These are phyloP conservation scores for Cyclocybe cylindracea DNA, from an alignment of 768 basidiomycete genomes.

Conservation along the genomic window DNA sequence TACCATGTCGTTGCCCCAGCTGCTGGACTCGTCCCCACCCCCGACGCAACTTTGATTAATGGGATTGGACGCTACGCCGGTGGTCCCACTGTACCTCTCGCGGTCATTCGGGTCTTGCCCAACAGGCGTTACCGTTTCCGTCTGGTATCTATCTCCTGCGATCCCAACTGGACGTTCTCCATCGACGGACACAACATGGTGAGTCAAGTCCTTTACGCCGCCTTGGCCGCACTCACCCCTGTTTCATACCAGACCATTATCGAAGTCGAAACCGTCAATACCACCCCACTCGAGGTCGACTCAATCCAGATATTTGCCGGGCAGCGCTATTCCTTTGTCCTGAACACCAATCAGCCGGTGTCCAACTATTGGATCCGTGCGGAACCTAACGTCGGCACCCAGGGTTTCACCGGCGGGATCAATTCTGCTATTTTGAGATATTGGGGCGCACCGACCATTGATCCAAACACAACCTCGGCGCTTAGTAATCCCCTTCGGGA, in stretches of 20 bases:
- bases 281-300: slow-evolving; percentile 36
- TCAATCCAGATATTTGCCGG: slow-evolving; percentile 32
- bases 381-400: slow-evolving; percentile 26
- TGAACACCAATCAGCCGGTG: slow-evolving; percentile 36
- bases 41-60: slow-evolving; percentile 42
- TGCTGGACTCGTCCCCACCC: slow-evolving; percentile 23
- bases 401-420: slow-evolving; percentile 30
- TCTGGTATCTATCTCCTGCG: slow-evolving; percentile 44
- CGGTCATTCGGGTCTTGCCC: slow-evolving; percentile 35
- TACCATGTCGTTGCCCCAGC: slow-evolving; percentile 22
- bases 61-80: slow-evolving; percentile 44
- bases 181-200: slow-evolving; percentile 44
- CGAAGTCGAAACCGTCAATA: slow-evolving; percentile 39
- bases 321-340: slow-evolving; percentile 47
- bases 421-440: slow-evolving; percentile 62
- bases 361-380: slow-evolving; percentile 48
- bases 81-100: slow-evolving; percentile 30
- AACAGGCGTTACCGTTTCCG: slow-evolving; percentile 44
- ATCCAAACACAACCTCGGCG: no score
- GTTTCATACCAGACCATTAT: slow-evolving; percentile 29
- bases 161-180: slow-evolving; percentile 41
- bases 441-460: no score
- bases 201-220: background rate
- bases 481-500: no score
- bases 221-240: background rate